Evolutionary conservation across 768 basidiomycete genomes (phyloP).

Genomic region (Rhodotorula taiwanensis): DNA sequence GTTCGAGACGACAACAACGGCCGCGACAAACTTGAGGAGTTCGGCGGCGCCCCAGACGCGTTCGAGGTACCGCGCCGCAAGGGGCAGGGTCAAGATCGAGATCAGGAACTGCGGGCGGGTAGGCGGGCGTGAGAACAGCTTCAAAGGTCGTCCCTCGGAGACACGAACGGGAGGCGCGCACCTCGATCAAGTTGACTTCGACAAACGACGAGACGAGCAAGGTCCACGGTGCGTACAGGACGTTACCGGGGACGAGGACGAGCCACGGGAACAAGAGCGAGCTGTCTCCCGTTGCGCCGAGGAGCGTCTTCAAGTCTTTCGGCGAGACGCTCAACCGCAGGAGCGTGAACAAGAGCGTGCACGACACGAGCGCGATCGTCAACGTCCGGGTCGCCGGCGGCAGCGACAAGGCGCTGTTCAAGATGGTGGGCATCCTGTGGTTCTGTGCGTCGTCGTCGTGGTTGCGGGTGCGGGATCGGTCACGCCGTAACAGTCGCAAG

Average conservation of each 20-base stretch:
- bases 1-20: constrained; percentile 72
- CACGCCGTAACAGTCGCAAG: no score
- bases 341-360: constrained; percentile 24
- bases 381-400: constrained; percentile 35
- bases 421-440: constrained; percentile 21
- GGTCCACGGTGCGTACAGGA: constrained; percentile 67
- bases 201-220: constrained; percentile 81
- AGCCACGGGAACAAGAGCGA: constrained; percentile 38
- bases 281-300: constrained; percentile 24
- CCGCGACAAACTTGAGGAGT: constrained; percentile 55
- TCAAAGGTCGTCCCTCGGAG: not conserved
- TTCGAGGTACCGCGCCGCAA: constrained; percentile 83
- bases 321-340: constrained; percentile 15
- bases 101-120: constrained; percentile 57
- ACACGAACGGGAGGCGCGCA: constrained; percentile 46
- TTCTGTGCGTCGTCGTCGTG: no score
- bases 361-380: constrained; percentile 21
- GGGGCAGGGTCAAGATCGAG: constrained; percentile 68
- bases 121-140: not conserved
- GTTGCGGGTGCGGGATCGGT: no score
- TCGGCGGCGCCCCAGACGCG: constrained; percentile 69
- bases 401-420: constrained; percentile 14
- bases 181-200: constrained; percentile 77
- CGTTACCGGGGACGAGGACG: constrained; percentile 35
- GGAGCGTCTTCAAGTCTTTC: constrained; percentile 13